Evolutionary conservation across 2,329 filamentous ascomycete genomes (phyloP).

Genomic region (Pseudogymnoascus pannorum): DNA sequence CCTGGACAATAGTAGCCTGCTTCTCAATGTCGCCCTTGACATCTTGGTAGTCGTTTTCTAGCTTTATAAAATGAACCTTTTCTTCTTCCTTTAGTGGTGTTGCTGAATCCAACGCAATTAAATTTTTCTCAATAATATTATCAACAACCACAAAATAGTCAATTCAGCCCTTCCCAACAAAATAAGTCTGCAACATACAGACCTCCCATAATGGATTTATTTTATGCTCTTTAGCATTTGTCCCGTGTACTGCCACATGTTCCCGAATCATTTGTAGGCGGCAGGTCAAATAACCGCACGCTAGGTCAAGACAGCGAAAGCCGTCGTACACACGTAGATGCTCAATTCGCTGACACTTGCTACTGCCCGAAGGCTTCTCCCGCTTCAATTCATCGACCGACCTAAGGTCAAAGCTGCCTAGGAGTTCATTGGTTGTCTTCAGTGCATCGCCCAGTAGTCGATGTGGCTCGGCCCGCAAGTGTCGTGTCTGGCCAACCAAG

Average conservation of each 20-base stretch:
- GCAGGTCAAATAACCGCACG: too few relatives aligned
- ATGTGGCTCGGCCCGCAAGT: slow-evolving; percentile 5
- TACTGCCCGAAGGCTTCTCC: not conserved
- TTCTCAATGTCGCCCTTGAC: slow-evolving; percentile 12
- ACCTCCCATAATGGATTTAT: too few relatives aligned
- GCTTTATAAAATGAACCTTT: slow-evolving; percentile 12
- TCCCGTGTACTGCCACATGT: too few relatives aligned
- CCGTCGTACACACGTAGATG: not conserved
- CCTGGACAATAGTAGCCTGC: slow-evolving; percentile 12
- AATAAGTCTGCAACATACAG: too few relatives aligned
- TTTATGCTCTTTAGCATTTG: not conserved
- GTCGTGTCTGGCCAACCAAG: not conserved
- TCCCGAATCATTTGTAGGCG: too few relatives aligned
- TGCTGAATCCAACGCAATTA: not conserved
- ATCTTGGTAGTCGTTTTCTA: slow-evolving; percentile 12
- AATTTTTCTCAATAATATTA: too few relatives aligned
- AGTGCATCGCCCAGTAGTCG: not conserved
- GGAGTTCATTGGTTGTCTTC: not conserved
- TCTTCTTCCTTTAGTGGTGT: slow-evolving; percentile 6
- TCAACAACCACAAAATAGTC: too few relatives aligned
- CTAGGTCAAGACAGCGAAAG: too few relatives aligned
- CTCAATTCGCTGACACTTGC: not conserved
- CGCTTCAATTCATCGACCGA: not conserved
- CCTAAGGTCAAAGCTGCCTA: slow-evolving; percentile 10
- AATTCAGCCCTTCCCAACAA: too few relatives aligned